These are phyloP conservation scores for Talaromyces stipitatus DNA, from an alignment of 495 filamentous ascomycete species.

Conservation along the genomic window DNA sequence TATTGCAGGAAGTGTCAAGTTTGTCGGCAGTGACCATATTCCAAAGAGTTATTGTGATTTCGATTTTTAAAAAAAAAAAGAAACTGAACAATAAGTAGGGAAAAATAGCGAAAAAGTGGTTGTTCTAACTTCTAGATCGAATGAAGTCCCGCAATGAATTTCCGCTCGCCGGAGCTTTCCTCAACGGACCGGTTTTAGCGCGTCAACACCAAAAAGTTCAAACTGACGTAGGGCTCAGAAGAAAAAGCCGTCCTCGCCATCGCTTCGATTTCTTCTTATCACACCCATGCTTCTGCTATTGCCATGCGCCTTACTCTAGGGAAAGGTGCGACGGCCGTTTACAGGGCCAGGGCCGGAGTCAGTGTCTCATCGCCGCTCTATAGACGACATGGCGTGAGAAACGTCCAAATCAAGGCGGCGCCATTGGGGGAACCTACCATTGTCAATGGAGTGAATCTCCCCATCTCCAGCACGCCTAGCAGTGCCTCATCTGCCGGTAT, in stretches of 20 bases:
- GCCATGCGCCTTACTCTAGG: conserved; percentile 32
- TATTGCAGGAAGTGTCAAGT: not conserved
- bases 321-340: conserved; percentile 30
- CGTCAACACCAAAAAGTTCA: conserved; percentile 4
- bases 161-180: conserved; percentile 14
- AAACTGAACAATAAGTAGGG: too few relatives aligned
- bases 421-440: conserved; percentile 27
- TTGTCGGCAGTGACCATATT: not conserved
- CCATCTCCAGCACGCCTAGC: conserved; percentile 30
- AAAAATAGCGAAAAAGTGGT: too few relatives aligned
- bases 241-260: not conserved
- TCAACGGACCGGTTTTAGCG: conserved; percentile 1
- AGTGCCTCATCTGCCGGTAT: conserved; percentile 36
- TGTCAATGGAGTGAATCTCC: conserved; percentile 30
- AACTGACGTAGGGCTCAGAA: conserved; percentile 26
- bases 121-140: too few relatives aligned
- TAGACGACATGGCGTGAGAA: conserved; percentile 15
- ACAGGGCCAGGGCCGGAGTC: conserved; percentile 13
- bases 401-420: conserved; percentile 37
- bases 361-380: not conserved
- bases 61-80: too few relatives aligned
- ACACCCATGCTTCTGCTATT: conserved; percentile 6
- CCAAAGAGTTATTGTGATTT: not conserved
- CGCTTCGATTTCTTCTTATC: not conserved
- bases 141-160: not conserved